These are phyloP conservation scores for Liriodendron chinense DNA, from an alignment of 164 flowering plant species.

Conservation along the genomic window DNA sequence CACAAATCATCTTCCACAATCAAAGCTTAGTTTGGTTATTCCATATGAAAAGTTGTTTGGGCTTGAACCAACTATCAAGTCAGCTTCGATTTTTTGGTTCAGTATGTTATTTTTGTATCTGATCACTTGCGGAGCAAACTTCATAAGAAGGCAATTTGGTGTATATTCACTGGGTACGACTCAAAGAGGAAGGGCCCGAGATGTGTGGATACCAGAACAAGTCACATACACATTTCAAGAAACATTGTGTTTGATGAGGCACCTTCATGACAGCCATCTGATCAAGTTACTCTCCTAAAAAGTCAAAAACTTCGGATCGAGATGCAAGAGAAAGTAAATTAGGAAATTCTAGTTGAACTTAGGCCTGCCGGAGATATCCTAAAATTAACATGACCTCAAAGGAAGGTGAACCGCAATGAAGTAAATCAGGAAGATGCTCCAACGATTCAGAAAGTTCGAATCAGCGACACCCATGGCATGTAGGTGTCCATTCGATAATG, in stretches of 20 bases:
- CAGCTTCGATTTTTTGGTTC: no score
- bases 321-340: neutral
- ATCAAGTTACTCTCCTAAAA: neutral
- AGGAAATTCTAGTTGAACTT: neutral
- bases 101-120: neutral
- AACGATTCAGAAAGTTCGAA: no score
- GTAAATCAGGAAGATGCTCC: no score
- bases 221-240: neutral
- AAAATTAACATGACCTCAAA: no score
- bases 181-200: neutral
- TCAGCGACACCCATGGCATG: no score
- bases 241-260: no score
- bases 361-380: neutral
- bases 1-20: neutral
- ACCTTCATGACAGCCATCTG: no score
- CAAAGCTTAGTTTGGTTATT: neutral
- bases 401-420: no score
- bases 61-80: neutral
- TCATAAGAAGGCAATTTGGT: neutral
- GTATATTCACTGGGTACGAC: neutral
- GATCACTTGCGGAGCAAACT: neutral
- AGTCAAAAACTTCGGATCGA: neutral
- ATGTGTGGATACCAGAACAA: neutral
- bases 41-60: neutral
- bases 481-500: no score